Evolutionary conservation across 2,329 filamentous ascomycete species (phyloP), one percentile per base, ranked within the genome.

Genomic region (Pseudogymnoascus sp.): DNA sequence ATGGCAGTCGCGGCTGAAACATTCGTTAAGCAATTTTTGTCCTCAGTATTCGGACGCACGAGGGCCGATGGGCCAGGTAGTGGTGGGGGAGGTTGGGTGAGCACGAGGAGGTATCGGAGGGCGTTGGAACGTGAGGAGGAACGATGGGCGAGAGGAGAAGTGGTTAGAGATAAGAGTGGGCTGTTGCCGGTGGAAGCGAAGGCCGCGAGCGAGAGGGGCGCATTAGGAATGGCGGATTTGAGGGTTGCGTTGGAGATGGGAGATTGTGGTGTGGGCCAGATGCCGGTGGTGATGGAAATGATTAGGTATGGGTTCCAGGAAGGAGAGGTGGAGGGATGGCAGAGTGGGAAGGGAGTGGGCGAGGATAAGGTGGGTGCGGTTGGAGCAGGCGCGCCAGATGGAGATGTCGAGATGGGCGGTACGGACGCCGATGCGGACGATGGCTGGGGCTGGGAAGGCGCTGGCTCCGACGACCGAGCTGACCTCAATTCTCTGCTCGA

Each of bases 151-250:
- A 80, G 85, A n/a, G 91, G 92, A 4, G 89, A 92, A 68, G 73
- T 95, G 1, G 78, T 82, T 15, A 82, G 90, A 67, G 89, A 92
- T 63, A 87, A 88, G 64, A 87, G 83, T 58, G 92, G 92, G 1
- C 75, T 96, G 29, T 76, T 97, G 5, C 93, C 92, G 0, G 78
- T 92, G 36, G 92, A 97, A 74, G 84, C 89, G 2, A 91, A 89
- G 71, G 87, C 88, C 60, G 87, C 88, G 13, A 84, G 84, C 61
- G 85, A 88, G 68, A 81, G 91, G 39, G 83, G 86, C 5, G 85
- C 89, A 0, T 75, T 97, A 1, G 86, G 86, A 12, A 87, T 93
- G 76, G 85, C 87, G 15, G 93, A 97, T 72, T 74, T 97, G 58
- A 82, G 88, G 37, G 77, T 96, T 2, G 86, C 90, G 0, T 74